Evolutionary conservation across 2,329 filamentous ascomycete species (phyloP).

Genomic region (Colletotrichum sublineola): DNA sequence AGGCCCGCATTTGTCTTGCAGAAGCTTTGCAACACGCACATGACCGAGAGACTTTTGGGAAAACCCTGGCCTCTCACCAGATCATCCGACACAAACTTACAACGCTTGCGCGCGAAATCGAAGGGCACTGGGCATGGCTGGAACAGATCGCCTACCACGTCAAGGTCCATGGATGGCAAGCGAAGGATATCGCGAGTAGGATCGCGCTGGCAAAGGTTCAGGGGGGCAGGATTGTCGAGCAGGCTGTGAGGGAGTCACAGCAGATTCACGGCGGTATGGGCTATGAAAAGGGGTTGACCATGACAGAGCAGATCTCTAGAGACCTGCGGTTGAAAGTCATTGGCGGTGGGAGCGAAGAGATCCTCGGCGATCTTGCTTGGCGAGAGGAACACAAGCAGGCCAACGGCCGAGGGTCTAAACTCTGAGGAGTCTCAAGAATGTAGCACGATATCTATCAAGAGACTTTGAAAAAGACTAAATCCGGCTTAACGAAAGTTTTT

Average conservation of each 20-base stretch:
- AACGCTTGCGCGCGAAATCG: conserved; percentile 71
- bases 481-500: no score
- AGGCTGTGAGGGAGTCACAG: conserved; percentile 65
- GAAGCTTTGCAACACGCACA: conserved; percentile 66
- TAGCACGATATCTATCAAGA: no score
- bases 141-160: conserved; percentile 71
- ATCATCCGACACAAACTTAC: conserved; percentile 72
- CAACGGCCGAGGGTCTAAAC: conserved; percentile 17
- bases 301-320: conserved; percentile 66
- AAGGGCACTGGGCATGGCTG: conserved; percentile 71
- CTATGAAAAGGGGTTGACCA: conserved; percentile 62
- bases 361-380: conserved; percentile 65
- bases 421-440: no score
- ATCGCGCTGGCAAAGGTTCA: conserved; percentile 60
- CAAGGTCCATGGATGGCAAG: conserved; percentile 50
- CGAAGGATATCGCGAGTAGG: conserved; percentile 49
- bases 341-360: conserved; percentile 68
- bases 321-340: conserved; percentile 66
- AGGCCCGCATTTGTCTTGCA: conserved; percentile 68
- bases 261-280: conserved; percentile 67
- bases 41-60: conserved; percentile 69
- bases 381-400: conserved; percentile 56
- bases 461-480: no score
- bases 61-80: conserved; percentile 68
- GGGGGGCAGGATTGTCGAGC: conserved; percentile 62